Base-by-base conservation (phyloP, 192 early-diverging fungal genomes). In the Backusella circina region DNA sequence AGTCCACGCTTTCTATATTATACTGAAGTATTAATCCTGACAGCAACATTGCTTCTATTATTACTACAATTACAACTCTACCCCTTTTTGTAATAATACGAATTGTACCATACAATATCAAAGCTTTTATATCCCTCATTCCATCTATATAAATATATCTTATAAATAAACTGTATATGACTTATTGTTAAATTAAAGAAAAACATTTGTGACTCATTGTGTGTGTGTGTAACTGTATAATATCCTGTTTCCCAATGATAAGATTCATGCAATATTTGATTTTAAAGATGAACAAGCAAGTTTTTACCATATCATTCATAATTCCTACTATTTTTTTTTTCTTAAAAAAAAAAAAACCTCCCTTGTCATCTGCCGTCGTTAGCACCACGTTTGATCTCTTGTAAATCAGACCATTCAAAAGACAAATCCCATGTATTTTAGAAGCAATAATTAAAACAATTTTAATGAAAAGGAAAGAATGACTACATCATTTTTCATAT, bases 1-100 rank as follows among this genome's bases (percentile, higher is more conserved):
- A 75, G 73, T 75, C 12, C 73, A 75, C 32, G 73, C 73, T 30
- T 35, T 75, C 65, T 75, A 75, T 67, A 51, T 75, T 23, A 75
- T 75, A 32, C 7, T 75, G 41, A 75, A 75, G 37, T 75, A 75
- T 67, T 75, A 75, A 41, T 47, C 16, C 51, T 26, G 2, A 13
- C 16, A 23, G 1, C 26, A 16, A 1, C 12, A 15, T 18, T 3
- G 32, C 12, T 37, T 2, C 35, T 30, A 50, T 21, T 36, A 12
- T 21, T 37, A 26, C 21, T 18, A 37, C 41, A 41, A 16, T n/a
- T n/a, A n/a, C n/a, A n/a, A n/a, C n/a, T 35, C 8, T 6, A 7
- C 23, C 21, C 38, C n/a, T 21, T 61, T 26, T 38, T 36, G 36
- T 9, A 21, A 61, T 61, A 32, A 31, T 28, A 61, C 54, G 10